These are phyloP conservation scores for Crotalaria pallida DNA, from an alignment of 306 rosid genomes.

Conservation along the genomic window DNA sequence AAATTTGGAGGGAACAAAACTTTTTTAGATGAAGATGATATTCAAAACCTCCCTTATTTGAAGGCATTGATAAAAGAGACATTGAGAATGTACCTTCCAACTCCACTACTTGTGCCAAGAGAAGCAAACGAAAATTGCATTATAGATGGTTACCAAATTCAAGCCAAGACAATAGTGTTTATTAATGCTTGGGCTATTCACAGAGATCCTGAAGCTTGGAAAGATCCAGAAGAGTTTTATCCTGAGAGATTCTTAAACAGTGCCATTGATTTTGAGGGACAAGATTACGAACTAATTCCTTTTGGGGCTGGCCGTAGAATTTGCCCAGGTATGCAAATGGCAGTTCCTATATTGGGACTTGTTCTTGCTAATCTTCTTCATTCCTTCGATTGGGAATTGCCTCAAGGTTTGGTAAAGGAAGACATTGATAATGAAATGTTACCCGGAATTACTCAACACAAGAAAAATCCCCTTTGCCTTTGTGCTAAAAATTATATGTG, in stretches of 20 bases:
- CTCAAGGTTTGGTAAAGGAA: neutral
- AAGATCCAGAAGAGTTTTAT: slow-evolving; percentile 14
- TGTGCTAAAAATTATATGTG: neutral
- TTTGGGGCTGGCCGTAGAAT: slow-evolving; percentile 29
- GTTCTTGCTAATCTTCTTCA: slow-evolving; percentile 18
- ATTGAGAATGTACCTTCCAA: slow-evolving; percentile 9
- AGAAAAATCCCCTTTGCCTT: slow-evolving; percentile 23
- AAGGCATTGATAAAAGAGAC: slow-evolving; percentile 24
- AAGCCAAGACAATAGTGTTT: neutral
- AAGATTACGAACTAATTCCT: slow-evolving; percentile 17
- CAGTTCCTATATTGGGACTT: neutral
- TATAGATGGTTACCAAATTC: slow-evolving; percentile 1
- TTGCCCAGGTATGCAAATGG: slow-evolving; percentile 23
- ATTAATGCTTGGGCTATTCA: slow-evolving; percentile 28
- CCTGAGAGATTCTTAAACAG: slow-evolving; percentile 13
- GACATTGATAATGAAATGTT: slow-evolving; percentile 12
- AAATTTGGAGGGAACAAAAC: neutral
- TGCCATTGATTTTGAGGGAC: slow-evolving; percentile 1
- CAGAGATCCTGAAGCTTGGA: slow-evolving; percentile 21
- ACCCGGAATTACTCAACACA: slow-evolving; percentile 6
- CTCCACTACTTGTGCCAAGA: neutral
- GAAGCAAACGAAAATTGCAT: neutral
- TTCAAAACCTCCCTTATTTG: neutral
- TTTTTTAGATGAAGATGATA: slow-evolving; percentile 9
- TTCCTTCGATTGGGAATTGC: slow-evolving; percentile 28